Base-by-base conservation (phyloP, 2,329 filamentous ascomycete genomes). In the Aspergillus tamarii region DNA sequence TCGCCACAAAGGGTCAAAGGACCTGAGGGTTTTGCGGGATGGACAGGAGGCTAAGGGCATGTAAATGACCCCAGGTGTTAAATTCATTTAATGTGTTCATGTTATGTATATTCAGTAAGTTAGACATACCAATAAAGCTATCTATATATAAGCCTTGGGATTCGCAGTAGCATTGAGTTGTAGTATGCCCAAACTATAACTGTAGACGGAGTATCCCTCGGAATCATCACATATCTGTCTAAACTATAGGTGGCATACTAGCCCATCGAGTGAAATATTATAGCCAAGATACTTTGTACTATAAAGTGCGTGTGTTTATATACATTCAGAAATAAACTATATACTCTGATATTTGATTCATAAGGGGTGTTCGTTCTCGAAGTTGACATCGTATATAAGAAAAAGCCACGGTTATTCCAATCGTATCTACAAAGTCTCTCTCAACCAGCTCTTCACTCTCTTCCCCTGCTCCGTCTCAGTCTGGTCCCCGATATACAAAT, bases 391-490 rank as follows among this genome's bases (percentile, higher is more conserved):
- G 11, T 41, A 19, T 41, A 5, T 41, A 41, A 36, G 19, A 19
- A n/a, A 52, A 52, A 16, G 30, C 16, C 16, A 34, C 19, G 41
- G 8, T 26, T 26, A 52, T 19, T 23, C 23, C 2, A 43, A 4
- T 26, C 28, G 23, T 50, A 65, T 68, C 54, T 69, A 65, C 57
- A 73, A 61, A 52, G 69, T 52, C 43, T 75, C 72, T 30, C 60
- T 64, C 60, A 81, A 68, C 69, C 76, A 81, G 1, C 68, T 64
- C 57, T 76, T 75, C n/a, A 80, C 68, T 43, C 72, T 75, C 64
- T 74, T 77, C 23, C 76, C 79, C 70, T 81, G 79, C 64, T 77
- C 70, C 1, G 78, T 81, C 63, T 80, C 75, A 3, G 68, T 70
- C 12, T 61, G 69, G 65, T 77, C 74, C 7, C 75, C 73, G 26